Evolutionary conservation across 2,329 filamentous ascomycete species (phyloP), one percentile per base, ranked within the genome.

Genomic region (Cladophialophora immunda): DNA sequence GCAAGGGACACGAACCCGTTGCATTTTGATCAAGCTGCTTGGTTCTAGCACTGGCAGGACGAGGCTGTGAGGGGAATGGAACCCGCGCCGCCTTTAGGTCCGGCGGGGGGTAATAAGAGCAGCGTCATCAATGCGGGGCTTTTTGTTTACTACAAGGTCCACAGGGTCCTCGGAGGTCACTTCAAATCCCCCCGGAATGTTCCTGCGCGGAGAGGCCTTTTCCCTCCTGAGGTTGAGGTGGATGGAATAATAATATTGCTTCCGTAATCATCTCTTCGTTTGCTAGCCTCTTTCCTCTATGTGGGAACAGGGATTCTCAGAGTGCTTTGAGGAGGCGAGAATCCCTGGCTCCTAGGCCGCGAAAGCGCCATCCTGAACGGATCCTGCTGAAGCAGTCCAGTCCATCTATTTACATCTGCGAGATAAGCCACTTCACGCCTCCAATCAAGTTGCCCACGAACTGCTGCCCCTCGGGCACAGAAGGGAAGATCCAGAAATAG

Each of bases 401-500:
- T 8, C 52, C 13, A 32, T 13, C 52, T 55, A 11, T 25, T 53
- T 36, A 60, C 58, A 61, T 61, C 62, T 71, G 67, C 9, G 69
- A 71, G 30, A 70, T 38, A 62, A 72, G 61, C 68, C 71, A 71
- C 38, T 69, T 69, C 17, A 71, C 45, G 15, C 71, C 71, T 17
- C 56, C 66, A 32, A 71, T 61, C 56, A 73, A 47, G 38, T 73
- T 70, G 7, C 47, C 66, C 53, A 70, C 65, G 57, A 68, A 71
- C 56, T 69, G 63, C 41, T 69, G 65, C 13, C 66, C 65, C 47
- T 71, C 71, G 13, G 69, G 70, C 27, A 73, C 47, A n/a, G 65
- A 64, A 32, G 70, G 70, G 58, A 73, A 69, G 32, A 73, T 71
- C 70, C 70, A 72, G 65, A 73, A 73, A 53, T 70, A 72, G 59